These are phyloP conservation scores for Botrytis hyacinthi DNA, from an alignment of 2,329 filamentous ascomycete species.

Conservation along the genomic window DNA sequence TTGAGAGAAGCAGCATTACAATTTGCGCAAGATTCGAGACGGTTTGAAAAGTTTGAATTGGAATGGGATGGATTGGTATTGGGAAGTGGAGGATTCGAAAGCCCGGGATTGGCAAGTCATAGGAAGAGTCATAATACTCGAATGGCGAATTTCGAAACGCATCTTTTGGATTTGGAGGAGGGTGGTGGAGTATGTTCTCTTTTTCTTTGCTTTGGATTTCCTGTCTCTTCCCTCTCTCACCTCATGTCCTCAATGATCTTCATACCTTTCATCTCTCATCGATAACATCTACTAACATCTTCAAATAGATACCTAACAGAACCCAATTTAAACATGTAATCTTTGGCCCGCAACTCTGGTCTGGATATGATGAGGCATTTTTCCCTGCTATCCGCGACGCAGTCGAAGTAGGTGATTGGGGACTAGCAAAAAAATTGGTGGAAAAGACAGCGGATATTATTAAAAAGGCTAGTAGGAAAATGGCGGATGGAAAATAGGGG, in stretches of 20 bases:
- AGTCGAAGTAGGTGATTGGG: slow-evolving; percentile 70
- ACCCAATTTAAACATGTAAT: slow-evolving; percentile 93
- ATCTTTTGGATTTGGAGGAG: slow-evolving; percentile 72
- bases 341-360: slow-evolving; percentile 80
- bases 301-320: slow-evolving; percentile 70
- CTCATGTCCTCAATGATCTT: not conserved
- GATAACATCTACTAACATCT: not conserved
- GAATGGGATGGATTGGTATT: slow-evolving; percentile 74
- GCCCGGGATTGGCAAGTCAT: slow-evolving; percentile 61
- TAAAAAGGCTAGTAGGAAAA: slow-evolving; percentile 49
- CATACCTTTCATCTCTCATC: not conserved
- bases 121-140: slow-evolving; percentile 76
- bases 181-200: slow-evolving; percentile 67
- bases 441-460: slow-evolving; percentile 70
- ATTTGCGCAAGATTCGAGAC: slow-evolving; percentile 57
- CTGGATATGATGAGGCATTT: slow-evolving; percentile 62
- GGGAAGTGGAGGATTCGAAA: slow-evolving; percentile 73
- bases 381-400: slow-evolving; percentile 87
- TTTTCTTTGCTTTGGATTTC: not conserved
- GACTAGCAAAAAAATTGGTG: slow-evolving; percentile 63
- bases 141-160: slow-evolving; percentile 78
- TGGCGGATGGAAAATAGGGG: not conserved
- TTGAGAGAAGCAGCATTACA: slow-evolving; percentile 62
- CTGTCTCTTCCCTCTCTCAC: not conserved
- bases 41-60: slow-evolving; percentile 74